These are phyloP conservation scores for Solanum piurae DNA, from an alignment of 257 asterid species.

Conservation along the genomic window DNA sequence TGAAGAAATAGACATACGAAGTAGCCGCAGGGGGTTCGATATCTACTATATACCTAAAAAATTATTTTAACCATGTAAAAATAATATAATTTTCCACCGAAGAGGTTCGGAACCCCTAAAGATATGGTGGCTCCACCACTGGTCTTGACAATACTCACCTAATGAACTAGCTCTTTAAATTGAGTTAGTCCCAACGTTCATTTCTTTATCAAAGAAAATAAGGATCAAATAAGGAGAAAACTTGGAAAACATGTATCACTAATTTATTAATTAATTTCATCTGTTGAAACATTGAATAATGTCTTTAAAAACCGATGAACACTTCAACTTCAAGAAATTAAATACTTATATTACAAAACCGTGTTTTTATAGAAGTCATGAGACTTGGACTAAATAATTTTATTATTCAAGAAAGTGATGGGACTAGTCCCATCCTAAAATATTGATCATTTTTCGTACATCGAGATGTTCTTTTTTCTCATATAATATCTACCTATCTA, in stretches of 20 bases:
- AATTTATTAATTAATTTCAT: not conserved
- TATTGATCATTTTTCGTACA: not conserved
- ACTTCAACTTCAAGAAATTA: no score
- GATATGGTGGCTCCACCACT: no score
- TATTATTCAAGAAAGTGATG: not conserved
- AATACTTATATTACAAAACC: not conserved
- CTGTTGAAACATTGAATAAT: not conserved
- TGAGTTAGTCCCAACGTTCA: rapidly evolving
- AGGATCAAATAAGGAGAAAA: not conserved
- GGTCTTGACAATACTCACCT: rapidly evolving
- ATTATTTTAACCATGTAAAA: no score
- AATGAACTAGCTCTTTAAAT: not conserved
- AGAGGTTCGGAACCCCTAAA: no score
- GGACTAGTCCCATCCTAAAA: not conserved
- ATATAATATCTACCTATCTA: not conserved
- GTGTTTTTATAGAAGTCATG: not conserved
- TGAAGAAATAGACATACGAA: no score
- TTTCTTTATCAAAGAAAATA: not conserved
- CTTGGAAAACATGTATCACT: not conserved
- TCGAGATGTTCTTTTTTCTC: not conserved
- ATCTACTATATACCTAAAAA: no score
- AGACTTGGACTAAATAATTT: not conserved
- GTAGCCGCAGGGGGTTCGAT: no score
- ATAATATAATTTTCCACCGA: no score
- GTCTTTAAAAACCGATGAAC: not conserved